Base-by-base conservation (phyloP, 1,284 basidiomycete species). In the Ceratobasidium sp. region DNA sequence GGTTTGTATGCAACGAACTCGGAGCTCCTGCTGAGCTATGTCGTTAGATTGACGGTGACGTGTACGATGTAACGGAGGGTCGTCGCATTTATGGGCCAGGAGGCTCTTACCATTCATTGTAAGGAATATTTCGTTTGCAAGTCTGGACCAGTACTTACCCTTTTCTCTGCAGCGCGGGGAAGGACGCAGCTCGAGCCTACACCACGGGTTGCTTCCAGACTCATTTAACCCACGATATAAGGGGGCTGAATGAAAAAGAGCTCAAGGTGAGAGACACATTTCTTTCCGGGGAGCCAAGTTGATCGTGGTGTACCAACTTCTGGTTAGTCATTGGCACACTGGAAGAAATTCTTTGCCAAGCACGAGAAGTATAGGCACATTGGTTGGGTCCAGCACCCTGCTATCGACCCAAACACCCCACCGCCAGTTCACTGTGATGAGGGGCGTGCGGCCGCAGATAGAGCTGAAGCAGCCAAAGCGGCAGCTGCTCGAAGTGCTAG, bases 181-280 rank as follows among this genome's bases (percentile, higher is more conserved):
- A 87, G 73, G 96, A 98, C 81, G 95, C 94, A 14, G 92, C 93
- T 37, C 85, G 96, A 78, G 92, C 95, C 0, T 98, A 94, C 82
- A 93, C 89, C 41, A 98, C 96, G 0, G 95, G 95, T 5, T 98
- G 96, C 82, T 98, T 98, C 85, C 86, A 90, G 79, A 87, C 88
- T 14, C 96, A 98, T 82, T 87, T 90, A 59, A 98, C 95, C 48
- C 92, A 98, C 83, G 96, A 98, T 83, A 84, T 92, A 75, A 89
- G 96, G 76, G 96, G 92, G 13, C 82, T 98, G 77, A 86, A 84
- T 48, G 88, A 91, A 73, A 82, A 85, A 75, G 92, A 98, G 81
- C 81, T 92, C 77, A 83, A 85, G 81, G 95, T 94, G 79, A 80
- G 87, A 54, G 19, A 37, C n/a, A 22, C 11, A 14, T 11, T 46